Evolutionary conservation across 2,329 filamentous ascomycete species (phyloP), one percentile per base, ranked within the genome.

Genomic region (Beauveria scarabaeidicola): DNA sequence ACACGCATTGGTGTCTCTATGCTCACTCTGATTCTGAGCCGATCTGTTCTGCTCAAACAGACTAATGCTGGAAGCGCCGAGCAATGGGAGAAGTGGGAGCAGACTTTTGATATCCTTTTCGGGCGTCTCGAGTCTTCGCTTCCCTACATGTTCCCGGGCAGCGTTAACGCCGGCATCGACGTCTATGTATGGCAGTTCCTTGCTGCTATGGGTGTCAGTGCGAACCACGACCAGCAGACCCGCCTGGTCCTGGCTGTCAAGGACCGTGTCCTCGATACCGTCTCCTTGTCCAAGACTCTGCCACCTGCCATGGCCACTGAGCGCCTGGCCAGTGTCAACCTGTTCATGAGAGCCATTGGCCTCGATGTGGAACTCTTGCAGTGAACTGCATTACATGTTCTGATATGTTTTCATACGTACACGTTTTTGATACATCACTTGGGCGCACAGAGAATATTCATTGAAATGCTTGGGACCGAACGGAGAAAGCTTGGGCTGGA

Each of bases 291-390:
- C 68, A 97, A 96, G 80, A 93, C 90, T 1, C 79, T 99, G 38
- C 93, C 94, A 19, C 81, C 87, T 17, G 89, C 94, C 60, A 90
- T 97, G 85, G 87, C 89, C 13, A 85, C 85, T 62, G 86, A 90
- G 70, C 87, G 93, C 61, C 79, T 96, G 61, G 87, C 88, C 61
- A 96, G 96, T 69, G 94, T 99, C 66, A 99, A 99, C 72, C 77
- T 99, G 59, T 99, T 99, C 74, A 97, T 99, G 92, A 88, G 91
- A 69, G 94, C 93, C 59, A 97, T 99, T 74, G 94, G 94, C n/a
- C 81, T 99, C 70, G 94, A 99, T 77, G 94, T 99, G 54, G 94
- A 97, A 67, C 75, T 87, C 55, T 73, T 85, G 62, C 73, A 75
- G 67, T 76, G 69, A 68, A 64, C 17, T 25, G 61, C 44, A 55